Conservation (phyloP, 495 filamentous ascomycete genomes). For the Annulohypoxylon nitens region DNA sequence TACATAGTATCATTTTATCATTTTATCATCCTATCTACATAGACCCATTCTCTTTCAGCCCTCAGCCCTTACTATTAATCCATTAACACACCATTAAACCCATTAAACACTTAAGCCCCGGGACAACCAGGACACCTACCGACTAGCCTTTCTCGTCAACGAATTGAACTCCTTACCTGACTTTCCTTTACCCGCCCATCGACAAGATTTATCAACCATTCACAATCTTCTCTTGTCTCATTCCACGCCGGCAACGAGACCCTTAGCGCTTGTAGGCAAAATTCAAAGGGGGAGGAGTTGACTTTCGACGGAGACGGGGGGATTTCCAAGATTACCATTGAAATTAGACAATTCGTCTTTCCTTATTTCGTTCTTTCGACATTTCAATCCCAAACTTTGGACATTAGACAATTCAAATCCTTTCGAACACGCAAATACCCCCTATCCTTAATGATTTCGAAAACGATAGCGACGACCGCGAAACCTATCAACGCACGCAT, state of each 20-base stretch:
- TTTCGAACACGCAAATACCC: constrained; percentile 26
- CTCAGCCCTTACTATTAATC: constrained; percentile 28
- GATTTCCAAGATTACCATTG: constrained; percentile 4
- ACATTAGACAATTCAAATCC: constrained; percentile 1
- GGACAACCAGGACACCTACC: constrained; percentile 6
- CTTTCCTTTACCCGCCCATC: constrained; percentile 45
- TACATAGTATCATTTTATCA: neutral
- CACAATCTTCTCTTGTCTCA: constrained; percentile 40
- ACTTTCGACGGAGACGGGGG: constrained; percentile 14
- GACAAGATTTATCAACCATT: constrained; percentile 42
- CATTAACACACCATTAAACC: constrained; percentile 16
- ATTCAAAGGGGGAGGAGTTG: constrained; percentile 21
- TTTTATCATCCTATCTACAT: neutral
- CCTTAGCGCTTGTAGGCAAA: constrained; percentile 40
- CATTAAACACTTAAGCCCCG: constrained; percentile 26
- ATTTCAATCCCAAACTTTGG: constrained; percentile 25
- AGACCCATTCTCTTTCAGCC: constrained; percentile 36
- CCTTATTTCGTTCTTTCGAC: constrained; percentile 34
- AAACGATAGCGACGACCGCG: constrained; percentile 36
- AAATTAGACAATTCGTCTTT: constrained; percentile 23
- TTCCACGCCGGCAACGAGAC: constrained; percentile 30
- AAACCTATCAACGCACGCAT: constrained; percentile 23
- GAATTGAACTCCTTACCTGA: constrained; percentile 48
- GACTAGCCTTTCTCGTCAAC: constrained; percentile 47
- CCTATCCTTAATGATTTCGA: constrained; percentile 33